Percentiles rank a stretch among this genome's conserved stretches.
These are phyloP conservation scores for Pterocarpus macrocarpus DNA, from an alignment of 306 rosid genomes.

Conservation along the genomic window DNA sequence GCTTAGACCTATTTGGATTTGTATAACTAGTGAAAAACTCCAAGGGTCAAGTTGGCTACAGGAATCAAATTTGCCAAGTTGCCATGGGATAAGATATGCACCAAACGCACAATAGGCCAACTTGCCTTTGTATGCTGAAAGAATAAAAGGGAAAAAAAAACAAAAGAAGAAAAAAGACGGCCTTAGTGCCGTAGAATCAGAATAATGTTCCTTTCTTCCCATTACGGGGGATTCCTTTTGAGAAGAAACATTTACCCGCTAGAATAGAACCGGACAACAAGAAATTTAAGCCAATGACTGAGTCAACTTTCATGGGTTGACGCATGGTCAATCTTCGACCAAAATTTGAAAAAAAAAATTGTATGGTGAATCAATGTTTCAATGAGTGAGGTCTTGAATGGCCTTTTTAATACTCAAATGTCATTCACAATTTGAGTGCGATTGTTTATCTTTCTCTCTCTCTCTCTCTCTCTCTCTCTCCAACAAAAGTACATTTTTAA, in stretches of 20 bases:
- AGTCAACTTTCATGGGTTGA: not conserved
- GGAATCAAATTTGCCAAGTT: conserved; percentile 11
- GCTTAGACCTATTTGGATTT: not conserved
- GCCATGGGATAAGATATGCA: conserved; percentile 41
- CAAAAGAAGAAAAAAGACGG: no score
- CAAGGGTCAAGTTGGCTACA: not conserved
- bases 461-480: no score
- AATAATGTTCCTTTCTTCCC: not conserved
- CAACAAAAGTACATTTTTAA: no score
- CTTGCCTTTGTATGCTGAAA: conserved; percentile 15
- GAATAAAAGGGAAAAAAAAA: conserved; percentile 13
- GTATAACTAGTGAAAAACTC: not conserved
- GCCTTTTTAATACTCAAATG: not conserved
- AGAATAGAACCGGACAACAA: not conserved
- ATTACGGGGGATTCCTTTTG: conserved; percentile 27
- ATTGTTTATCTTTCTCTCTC: no score
- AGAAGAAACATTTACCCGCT: not conserved
- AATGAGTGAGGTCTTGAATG: not conserved
- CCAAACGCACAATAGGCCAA: not conserved
- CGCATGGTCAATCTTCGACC: no score
- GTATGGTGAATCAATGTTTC: not conserved
- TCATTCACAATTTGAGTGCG: no score
- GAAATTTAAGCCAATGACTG: not conserved
- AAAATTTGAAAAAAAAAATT: no score
- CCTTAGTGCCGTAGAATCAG: not conserved